These are phyloP conservation scores for Coniella lustricola DNA, from an alignment of 2,329 filamentous ascomycete genomes.

Conservation along the genomic window DNA sequence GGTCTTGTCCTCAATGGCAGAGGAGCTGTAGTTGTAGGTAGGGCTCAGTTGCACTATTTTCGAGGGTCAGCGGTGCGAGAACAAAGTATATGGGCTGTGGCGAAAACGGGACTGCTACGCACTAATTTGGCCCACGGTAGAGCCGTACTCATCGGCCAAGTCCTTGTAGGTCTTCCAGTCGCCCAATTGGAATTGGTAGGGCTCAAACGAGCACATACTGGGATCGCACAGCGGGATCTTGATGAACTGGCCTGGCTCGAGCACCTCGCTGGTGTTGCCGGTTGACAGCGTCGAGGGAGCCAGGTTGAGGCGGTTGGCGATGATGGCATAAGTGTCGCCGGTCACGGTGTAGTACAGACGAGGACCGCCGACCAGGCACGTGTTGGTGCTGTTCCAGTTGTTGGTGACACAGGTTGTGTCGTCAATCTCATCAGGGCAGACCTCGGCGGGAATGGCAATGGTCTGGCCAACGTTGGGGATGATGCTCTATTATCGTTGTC, in stretches of 20 bases:
- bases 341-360: slow-evolving; percentile 5
- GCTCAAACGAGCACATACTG: background rate
- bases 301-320: slow-evolving; percentile 6
- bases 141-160: slow-evolving; percentile 5
- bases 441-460: slow-evolving; percentile 3
- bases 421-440: slow-evolving; percentile 7
- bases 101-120: background rate
- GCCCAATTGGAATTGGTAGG: slow-evolving; percentile 1
- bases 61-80: background rate
- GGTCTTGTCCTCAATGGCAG: background rate
- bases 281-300: background rate
- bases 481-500: slow-evolving; percentile 2
- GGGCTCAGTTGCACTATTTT: background rate
- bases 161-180: slow-evolving; percentile 3
- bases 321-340: slow-evolving; percentile 3
- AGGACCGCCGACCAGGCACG: slow-evolving; percentile 1
- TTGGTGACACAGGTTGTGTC: slow-evolving; percentile 2
- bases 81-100: too few species aligned
- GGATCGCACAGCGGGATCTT: slow-evolving; percentile 5
- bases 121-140: slow-evolving; percentile 1
- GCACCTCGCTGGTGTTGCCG: background rate
- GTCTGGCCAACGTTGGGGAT: slow-evolving; percentile 5
- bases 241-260: slow-evolving; percentile 3
- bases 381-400: slow-evolving; percentile 7
- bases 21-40: background rate